Evolutionary conservation across 2,329 filamentous ascomycete species (phyloP), one percentile per base, ranked within the genome.

Genomic region (Exserohilum turcica): DNA sequence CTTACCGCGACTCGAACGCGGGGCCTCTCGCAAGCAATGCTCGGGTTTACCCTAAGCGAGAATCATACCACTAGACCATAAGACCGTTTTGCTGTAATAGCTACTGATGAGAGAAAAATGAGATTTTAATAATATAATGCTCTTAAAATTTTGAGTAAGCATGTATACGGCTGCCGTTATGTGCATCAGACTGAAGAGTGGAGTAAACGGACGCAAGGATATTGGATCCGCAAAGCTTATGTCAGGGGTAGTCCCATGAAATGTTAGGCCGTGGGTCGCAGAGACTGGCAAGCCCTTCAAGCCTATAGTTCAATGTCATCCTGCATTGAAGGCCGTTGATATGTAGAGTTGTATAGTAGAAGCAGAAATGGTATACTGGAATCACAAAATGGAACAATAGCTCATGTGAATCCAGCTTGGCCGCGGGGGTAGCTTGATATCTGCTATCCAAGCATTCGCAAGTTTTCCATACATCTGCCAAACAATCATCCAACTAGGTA

Each of bases 31-130:
- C 63, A 64, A 52, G 43, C 48, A 43, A 15, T 60, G 54, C 62
- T 66, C 53, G 57, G 63, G 53, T 44, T 32, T 45, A 43, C 83
- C 83, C 83, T 86, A 85, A 85, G 84, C 83, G 82, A 84, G 82
- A 85, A 86, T 85, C 82, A 85, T 86, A 85, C 83, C 83, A 81
- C 83, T 84, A 84, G 82, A 24, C 31, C 81, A 84, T 57, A 64
- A 60, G 59, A 63, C 51, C 47, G 6, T 29, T 28, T 19, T 2
- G 4, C 12, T 18, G 36, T 21, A 24, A 16, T 9, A 16, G 6
- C 31, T 45, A 18, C 48, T 48, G 44, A 53, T 53, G 50, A 8
- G 43, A 33, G 7, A 3, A 12, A 15, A 19, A n/a, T n/a, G 10
- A n/a, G n/a, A n/a, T n/a, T n/a, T n/a, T n/a, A n/a, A n/a, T n/a